Conservation (phyloP, 2,329 filamentous ascomycete genomes). For the Sporothrix protearum region DNA sequence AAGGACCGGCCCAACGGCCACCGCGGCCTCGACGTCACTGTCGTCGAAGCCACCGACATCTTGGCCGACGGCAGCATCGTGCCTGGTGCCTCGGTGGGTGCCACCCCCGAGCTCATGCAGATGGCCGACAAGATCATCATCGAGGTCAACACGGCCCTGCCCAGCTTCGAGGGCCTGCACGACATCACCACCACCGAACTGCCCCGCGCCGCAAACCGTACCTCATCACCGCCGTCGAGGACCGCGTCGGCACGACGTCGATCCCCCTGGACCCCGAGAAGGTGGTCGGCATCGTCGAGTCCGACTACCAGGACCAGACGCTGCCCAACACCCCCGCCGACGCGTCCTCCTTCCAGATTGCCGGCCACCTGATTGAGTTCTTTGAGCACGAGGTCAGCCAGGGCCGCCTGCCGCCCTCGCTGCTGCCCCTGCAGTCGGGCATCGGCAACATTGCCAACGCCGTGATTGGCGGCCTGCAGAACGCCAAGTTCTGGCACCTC, state of each 20-base stretch:
- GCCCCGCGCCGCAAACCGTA: conserved; percentile 80
- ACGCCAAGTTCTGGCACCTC: conserved; percentile 80
- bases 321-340: conserved; percentile 74
- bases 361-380: conserved; percentile 73
- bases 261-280: conserved; percentile 80
- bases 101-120: conserved; percentile 79
- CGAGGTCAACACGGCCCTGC: conserved; percentile 83
- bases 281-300: conserved; percentile 80
- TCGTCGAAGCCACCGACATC: conserved; percentile 83
- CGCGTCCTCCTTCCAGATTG: conserved; percentile 67
- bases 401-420: conserved; percentile 70
- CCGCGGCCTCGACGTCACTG: conserved; percentile 74
- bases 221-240: conserved; percentile 78
- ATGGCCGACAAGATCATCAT: conserved; percentile 93
- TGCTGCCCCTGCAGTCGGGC: conserved; percentile 61
- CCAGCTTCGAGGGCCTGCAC: conserved; percentile 82
- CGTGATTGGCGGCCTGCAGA: conserved; percentile 76
- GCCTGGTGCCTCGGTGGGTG: conserved; percentile 79
- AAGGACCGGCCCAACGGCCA: conserved; percentile 69
- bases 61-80: conserved; percentile 87
- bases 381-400: conserved; percentile 79
- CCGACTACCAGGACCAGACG: conserved; percentile 74
- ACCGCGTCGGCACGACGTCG: conserved; percentile 77
- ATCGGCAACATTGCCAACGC: conserved; percentile 94
- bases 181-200: conserved; percentile 88